Evolutionary conservation across 2,329 filamentous ascomycete species (phyloP).

Genomic region (Colletotrichum destructivum): DNA sequence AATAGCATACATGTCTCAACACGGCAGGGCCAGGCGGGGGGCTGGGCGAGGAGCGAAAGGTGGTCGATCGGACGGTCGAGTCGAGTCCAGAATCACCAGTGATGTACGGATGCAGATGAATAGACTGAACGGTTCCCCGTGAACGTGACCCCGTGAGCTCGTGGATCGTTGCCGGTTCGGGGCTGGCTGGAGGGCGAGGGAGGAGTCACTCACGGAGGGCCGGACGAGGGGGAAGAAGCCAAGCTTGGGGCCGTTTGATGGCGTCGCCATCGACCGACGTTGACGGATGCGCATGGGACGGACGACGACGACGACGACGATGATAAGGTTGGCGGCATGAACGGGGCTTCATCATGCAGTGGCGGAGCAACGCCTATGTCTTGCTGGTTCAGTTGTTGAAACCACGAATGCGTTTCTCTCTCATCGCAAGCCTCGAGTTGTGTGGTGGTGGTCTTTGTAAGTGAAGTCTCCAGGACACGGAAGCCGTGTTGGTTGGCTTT

Average conservation of each 20-base stretch:
- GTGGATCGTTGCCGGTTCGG: constrained; percentile 34
- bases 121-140: too few species aligned
- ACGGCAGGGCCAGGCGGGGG: constrained; percentile 38
- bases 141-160: constrained; percentile 37
- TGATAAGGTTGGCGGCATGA: constrained; percentile 13
- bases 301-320: background rate
- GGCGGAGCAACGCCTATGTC: background rate
- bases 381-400: background rate
- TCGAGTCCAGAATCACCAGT: constrained; percentile 3
- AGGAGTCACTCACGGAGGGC: constrained; percentile 14
- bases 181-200: background rate
- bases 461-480: background rate
- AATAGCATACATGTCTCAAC: constrained; percentile 24
- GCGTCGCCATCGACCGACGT: too few species aligned
- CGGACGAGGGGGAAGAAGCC: background rate
- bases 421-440: background rate
- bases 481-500: too few species aligned
- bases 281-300: background rate
- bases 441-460: background rate
- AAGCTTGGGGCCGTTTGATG: constrained; percentile 11
- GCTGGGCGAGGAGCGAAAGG: background rate
- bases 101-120: background rate
- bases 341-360: constrained; percentile 5
- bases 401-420: background rate
- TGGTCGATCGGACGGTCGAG: background rate